Conservation (phyloP, 148 eudicot species). For the Limonium bicolor region DNA sequence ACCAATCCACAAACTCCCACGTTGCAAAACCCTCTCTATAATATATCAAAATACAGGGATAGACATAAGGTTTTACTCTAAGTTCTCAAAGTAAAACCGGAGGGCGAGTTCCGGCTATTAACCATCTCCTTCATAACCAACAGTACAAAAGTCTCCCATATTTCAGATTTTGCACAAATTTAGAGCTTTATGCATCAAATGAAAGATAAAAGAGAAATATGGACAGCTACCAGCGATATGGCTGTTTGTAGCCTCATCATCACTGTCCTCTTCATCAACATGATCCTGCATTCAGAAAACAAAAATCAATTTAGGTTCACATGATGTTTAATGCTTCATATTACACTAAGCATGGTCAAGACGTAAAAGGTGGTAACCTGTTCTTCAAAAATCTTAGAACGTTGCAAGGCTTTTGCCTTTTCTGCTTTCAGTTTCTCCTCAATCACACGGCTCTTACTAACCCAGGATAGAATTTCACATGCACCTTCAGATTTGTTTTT, state of each 20-base stretch:
- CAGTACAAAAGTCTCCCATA: slow-evolving; percentile 13
- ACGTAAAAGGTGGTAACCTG: slow-evolving; percentile 30
- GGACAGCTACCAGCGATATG: slow-evolving; percentile 32
- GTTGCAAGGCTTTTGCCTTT: slow-evolving; percentile 68
- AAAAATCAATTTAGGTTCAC: not conserved
- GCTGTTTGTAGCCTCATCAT: slow-evolving; percentile 22
- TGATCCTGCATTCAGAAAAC: slow-evolving; percentile 33
- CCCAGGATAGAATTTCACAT: slow-evolving; percentile 79
- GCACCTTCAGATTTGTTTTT: slow-evolving; percentile 49
- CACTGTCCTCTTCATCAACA: slow-evolving; percentile 52
- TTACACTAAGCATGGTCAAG: not conserved
- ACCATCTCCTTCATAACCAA: not conserved
- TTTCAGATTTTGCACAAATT: not conserved
- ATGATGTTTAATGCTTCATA: not conserved
- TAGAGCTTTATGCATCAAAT: not conserved
- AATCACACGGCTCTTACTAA: slow-evolving; percentile 62
- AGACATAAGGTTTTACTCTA: not conserved
- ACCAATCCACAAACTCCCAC: too few species aligned
- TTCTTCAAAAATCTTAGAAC: slow-evolving; percentile 74
- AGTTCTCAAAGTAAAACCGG: not conserved
- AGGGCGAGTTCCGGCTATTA: not conserved
- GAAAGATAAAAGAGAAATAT: not conserved
- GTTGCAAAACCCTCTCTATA: too few species aligned
- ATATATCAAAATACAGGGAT: not conserved
- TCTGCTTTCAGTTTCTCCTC: slow-evolving; percentile 57